Base-by-base conservation (phyloP, 768 basidiomycete species). In the Amanita phalloides region DNA sequence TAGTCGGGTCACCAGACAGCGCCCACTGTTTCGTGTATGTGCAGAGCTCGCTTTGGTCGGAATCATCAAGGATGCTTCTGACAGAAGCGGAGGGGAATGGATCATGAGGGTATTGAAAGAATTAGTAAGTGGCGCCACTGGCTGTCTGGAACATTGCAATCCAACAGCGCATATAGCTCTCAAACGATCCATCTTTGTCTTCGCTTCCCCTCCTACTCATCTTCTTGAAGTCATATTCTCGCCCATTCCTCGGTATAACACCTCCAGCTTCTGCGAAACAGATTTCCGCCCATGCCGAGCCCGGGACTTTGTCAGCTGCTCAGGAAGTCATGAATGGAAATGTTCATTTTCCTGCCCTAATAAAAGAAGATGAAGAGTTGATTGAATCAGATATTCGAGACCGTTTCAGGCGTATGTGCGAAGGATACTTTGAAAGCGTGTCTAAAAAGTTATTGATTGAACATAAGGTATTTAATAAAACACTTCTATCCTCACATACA, bases 221-320 rank as follows among this genome's bases (percentile, higher is more conserved):
- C 0, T 98, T 98, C 64, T 78, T 97, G 56, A 98, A 96, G 65
- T 80, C 86, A n/a, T 96, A 91, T 63, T 81, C 86, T 6, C 76
- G 83, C 6, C 86, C 90, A 0, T 99, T 82, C 66, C 81, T 97
- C 44, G 92, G 94, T n/a, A 73, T 90, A 48, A 66, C 67, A 0
- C 78, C 84, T 1, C 73, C 71, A 17, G 62, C 65, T 33, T 52
- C 68, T 13, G 66, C 70, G 20, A 88, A 82, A 60, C 88, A 87
- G 64, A 74, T 83, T 55, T 64, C 78, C 1, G 62, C 69, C 10
- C 64, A 74, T 11, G 62, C 76, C 4, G 83, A 84, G 55, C 73
- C 76, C 23, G 82, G 80, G 1, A 77, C 70, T 5, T 63, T 84
- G 23, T 79, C 81, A 6, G 63, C 66, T 17, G 61, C 57, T 3